Base-by-base conservation (phyloP, 345 rosid genomes). In the Salix purpurea region DNA sequence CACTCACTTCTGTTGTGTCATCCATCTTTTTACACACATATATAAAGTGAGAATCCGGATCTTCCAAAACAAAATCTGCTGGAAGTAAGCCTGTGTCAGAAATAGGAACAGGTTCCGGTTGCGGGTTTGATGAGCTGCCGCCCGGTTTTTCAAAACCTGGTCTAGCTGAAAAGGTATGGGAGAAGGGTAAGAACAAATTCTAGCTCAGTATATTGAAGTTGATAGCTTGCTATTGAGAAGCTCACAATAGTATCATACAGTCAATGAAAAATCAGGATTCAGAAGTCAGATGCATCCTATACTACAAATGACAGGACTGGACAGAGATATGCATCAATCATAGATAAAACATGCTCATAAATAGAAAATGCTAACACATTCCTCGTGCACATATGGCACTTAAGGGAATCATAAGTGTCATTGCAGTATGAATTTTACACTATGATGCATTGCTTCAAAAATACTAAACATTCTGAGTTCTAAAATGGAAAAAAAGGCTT, bases 21-120 rank as follows among this genome's bases (percentile, higher is more conserved):
- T 80, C 85, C 81, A 21, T 78, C 85, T 93, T 93, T 60, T 76
- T 86, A 82, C 99, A 96, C 52, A 92, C 80, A 65, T 96, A 92
- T 65, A 96, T 93, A 74, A 87, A 96, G 86, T 96, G 97, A 60
- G 96, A 90, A 74, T 96, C 97, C 50, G 97, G 98, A 87, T 96
- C 98, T 74, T 93, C 94, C 75, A 93, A 77, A 46, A 85, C 91
- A 84, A 87, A 93, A 69, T 85, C 91, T 1, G 82, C 79, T 1
- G 89, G 96, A 80, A 93, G 85, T 74, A 88, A 79, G 70, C 98
- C 94, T 13, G 85, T 84, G n/a, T 88, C 91, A 0, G 91, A 89
- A 58, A 90, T 12, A 0, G 94, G 90, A 74, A 91, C 83, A 4
- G 97, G 93, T 79, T 93, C 93, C 79, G 91, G 52, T 76, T 50